Evolutionary conservation across 2,329 filamentous ascomycete genomes (phyloP).

Genomic region (Pseudogymnoascus sp.): DNA sequence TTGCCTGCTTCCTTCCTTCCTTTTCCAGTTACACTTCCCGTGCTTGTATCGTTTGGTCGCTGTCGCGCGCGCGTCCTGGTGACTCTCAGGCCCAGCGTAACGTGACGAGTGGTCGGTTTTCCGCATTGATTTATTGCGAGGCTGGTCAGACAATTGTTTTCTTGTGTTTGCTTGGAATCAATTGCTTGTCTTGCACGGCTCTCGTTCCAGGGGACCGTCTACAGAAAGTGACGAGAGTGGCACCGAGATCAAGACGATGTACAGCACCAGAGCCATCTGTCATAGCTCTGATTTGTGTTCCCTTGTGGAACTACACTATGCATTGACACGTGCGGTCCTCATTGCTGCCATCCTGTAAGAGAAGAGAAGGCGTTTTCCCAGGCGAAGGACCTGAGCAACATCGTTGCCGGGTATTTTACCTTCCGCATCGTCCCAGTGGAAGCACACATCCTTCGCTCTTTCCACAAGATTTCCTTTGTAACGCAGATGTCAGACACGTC

Average conservation of each 20-base stretch:
- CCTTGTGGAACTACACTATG: slow-evolving; percentile 1
- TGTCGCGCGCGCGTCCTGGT: slow-evolving; percentile 9
- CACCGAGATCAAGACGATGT: slow-evolving; percentile 1
- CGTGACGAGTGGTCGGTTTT: not conserved
- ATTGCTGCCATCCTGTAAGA: slow-evolving; percentile 1
- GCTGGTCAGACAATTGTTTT: not conserved
- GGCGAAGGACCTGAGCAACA: not conserved
- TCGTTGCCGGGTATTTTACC: slow-evolving; percentile 5
- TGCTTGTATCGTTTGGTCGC: not conserved
- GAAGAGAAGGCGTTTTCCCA: not conserved
- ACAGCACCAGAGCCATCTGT: slow-evolving; percentile 7
- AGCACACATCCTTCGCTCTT: slow-evolving; percentile 5
- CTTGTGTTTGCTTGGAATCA: not conserved
- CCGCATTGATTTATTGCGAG: slow-evolving; percentile 1
- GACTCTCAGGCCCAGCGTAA: not conserved
- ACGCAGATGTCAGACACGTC: slow-evolving; percentile 11
- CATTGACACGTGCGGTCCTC: not conserved
- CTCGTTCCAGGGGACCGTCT: not conserved
- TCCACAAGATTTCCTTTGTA: slow-evolving; percentile 8
- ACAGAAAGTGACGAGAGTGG: slow-evolving; percentile 4
- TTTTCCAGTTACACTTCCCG: not conserved
- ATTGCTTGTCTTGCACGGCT: not conserved
- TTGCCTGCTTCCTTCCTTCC: slow-evolving; percentile 2
- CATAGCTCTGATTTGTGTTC: slow-evolving; percentile 7
- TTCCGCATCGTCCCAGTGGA: slow-evolving; percentile 1